These are phyloP conservation scores for Amanita fuliginea DNA, from an alignment of 768 basidiomycete species.

Conservation along the genomic window DNA sequence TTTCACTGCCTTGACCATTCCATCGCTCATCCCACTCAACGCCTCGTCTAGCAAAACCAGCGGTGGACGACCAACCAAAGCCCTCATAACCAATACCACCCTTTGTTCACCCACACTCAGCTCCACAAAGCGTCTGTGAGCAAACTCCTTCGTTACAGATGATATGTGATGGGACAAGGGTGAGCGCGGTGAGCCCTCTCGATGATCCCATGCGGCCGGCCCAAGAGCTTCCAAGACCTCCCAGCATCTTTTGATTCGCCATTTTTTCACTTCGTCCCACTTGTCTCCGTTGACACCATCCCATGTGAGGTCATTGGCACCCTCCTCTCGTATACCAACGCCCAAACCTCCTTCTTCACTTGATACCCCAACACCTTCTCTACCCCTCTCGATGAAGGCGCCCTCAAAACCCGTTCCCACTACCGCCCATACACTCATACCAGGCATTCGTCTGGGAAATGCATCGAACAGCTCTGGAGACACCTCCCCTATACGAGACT, in stretches of 20 bases:
- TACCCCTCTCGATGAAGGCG: conserved; percentile 44
- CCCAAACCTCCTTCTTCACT: conserved; percentile 20
- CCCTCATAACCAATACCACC: conserved; percentile 75
- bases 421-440: conserved; percentile 66
- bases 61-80: conserved; percentile 63
- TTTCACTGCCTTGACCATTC: conserved; percentile 57
- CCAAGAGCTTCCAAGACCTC: conserved; percentile 58
- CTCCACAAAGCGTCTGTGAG: conserved; percentile 42
- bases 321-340: conserved; percentile 11
- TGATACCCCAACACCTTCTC: conserved; percentile 35
- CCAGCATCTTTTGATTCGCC: conserved; percentile 30
- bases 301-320: not conserved
- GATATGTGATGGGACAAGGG: not conserved
- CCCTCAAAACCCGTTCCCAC: conserved; percentile 86
- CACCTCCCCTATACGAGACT: conserved; percentile 62
- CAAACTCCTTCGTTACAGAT: conserved; percentile 29
- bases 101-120: conserved; percentile 70
- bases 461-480: conserved; percentile 88
- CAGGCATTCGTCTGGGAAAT: conserved; percentile 61
- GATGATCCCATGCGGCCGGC: conserved; percentile 35
- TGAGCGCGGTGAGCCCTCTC: not conserved
- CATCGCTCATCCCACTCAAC: conserved; percentile 85
- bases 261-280: conserved; percentile 16
- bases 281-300: conserved; percentile 5
- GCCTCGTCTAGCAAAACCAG: conserved; percentile 86